Percentiles rank a stretch among this genome's conserved stretches.
Evolutionary conservation across 2,329 filamentous ascomycete species (phyloP).

Genomic region (Diaporthe vaccinii): DNA sequence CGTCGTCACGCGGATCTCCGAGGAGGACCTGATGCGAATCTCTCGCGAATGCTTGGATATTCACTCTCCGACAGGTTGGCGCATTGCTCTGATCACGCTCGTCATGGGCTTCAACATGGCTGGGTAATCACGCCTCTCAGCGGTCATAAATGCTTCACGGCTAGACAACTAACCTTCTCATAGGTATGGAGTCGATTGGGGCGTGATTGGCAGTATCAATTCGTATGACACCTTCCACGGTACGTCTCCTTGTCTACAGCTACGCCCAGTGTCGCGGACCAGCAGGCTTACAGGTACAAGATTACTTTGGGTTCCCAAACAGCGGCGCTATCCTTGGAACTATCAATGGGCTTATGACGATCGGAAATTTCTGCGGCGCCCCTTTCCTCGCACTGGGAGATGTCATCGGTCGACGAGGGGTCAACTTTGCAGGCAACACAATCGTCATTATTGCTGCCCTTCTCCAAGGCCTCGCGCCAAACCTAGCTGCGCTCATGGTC

Average conservation of each 20-base stretch:
- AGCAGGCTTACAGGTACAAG: not conserved
- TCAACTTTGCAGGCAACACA: constrained; percentile 60
- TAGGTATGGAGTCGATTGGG: constrained; percentile 62
- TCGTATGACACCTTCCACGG: constrained; percentile 56
- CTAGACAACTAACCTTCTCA: not conserved
- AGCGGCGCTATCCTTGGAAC: constrained; percentile 56
- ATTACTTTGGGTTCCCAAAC: constrained; percentile 57
- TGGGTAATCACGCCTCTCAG: constrained; percentile 43
- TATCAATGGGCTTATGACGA: constrained; percentile 62
- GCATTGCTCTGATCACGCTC: constrained; percentile 57
- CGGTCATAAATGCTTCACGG: accelerated
- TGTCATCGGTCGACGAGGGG: constrained; percentile 63
- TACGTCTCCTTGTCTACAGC: not conserved
- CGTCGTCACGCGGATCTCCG: constrained; percentile 58
- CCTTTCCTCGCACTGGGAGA: constrained; percentile 65
- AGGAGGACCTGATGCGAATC: constrained; percentile 59
- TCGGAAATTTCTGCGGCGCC: constrained; percentile 61
- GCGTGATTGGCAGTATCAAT: constrained; percentile 62
- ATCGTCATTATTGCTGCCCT: constrained; percentile 60
- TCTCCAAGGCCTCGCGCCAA: constrained; percentile 60
- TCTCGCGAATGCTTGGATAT: constrained; percentile 57
- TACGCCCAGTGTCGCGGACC: not conserved
- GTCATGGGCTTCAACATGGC: constrained; percentile 63
- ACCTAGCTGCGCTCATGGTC: constrained; percentile 53
- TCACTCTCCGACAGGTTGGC: constrained; percentile 56